Percentiles rank a stretch among this genome's conserved stretches.
Evolutionary conservation across 1,139 yeast species (phyloP).

Genomic region (Yamadazyma epiphylla): DNA sequence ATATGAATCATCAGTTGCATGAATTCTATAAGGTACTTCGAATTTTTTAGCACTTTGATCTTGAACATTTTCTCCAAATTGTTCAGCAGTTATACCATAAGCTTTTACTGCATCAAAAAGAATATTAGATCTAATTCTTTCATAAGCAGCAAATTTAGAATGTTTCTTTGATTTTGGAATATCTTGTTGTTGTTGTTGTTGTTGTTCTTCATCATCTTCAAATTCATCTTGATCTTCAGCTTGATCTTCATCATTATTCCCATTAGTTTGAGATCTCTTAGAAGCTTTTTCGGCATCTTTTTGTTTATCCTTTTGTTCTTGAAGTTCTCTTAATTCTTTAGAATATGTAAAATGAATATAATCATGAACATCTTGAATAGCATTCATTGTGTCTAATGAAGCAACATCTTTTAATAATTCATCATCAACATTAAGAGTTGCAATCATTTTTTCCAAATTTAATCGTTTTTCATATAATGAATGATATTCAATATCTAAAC

Average conservation of each 20-base stretch:
- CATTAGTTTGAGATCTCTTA: not conserved
- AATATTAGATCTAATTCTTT: slow-evolving; percentile 66
- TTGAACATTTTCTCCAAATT: slow-evolving; percentile 80
- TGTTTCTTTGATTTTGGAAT: slow-evolving; percentile 49
- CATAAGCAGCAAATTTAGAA: slow-evolving; percentile 68
- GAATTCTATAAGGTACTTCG: slow-evolving; percentile 56
- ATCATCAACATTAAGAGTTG: slow-evolving; percentile 55
- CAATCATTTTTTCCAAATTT: slow-evolving; percentile 56
- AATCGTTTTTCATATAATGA: slow-evolving; percentile 75
- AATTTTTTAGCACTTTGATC: slow-evolving; percentile 50
- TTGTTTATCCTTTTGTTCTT: slow-evolving; percentile 12
- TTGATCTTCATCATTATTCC: slow-evolving; percentile 12
- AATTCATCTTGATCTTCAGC: slow-evolving; percentile 11
- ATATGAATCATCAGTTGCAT: slow-evolving; percentile 71
- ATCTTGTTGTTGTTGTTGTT: slow-evolving; percentile 15
- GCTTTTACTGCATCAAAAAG: slow-evolving; percentile 67
- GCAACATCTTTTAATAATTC: slow-evolving; percentile 52
- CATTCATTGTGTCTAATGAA: slow-evolving; percentile 65
- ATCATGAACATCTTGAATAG: slow-evolving; percentile 84
- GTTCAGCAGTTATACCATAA: slow-evolving; percentile 73
- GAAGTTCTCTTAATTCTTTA: slow-evolving; percentile 54
- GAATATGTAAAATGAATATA: slow-evolving; percentile 80
- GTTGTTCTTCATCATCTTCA: slow-evolving; percentile 33
- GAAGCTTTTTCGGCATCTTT: not conserved
- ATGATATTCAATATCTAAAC: slow-evolving; percentile 84